phyloP scores from a whole-genome alignment of 306 rosid species.

The Rosa persica region DNA sequence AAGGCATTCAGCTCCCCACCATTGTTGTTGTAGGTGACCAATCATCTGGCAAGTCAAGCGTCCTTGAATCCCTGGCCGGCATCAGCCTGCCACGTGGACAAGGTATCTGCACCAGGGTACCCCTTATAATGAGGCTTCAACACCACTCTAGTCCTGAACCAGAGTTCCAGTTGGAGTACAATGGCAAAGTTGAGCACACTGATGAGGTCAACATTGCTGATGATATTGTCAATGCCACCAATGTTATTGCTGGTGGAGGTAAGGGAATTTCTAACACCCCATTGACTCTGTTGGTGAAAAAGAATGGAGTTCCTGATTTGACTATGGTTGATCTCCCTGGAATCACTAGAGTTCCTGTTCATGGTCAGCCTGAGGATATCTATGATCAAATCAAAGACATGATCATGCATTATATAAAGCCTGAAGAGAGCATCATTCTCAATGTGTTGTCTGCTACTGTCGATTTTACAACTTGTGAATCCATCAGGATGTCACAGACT shows the following conservation, averaged over 20 bases:
- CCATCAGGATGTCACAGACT: background rate
- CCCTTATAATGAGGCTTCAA: background rate
- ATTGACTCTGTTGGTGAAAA: background rate
- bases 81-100: conserved; percentile 1
- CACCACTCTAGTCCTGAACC: background rate
- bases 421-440: background rate
- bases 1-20: conserved; percentile 5
- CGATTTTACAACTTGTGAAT: background rate
- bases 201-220: background rate
- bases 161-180: background rate
- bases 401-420: background rate
- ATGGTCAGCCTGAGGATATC: background rate
- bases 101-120: background rate
- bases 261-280: conserved; percentile 1
- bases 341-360: background rate
- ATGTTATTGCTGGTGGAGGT: background rate
- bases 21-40: background rate
- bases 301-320: conserved; percentile 1
- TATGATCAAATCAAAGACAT: background rate
- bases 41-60: background rate
- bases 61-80: background rate
- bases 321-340: conserved; percentile 4
- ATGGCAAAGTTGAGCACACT: background rate
- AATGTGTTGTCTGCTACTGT: background rate
- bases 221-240: background rate